Evolutionary conservation across 2,329 filamentous ascomycete species (phyloP).

Genomic region (Annulohypoxylon truncatum): DNA sequence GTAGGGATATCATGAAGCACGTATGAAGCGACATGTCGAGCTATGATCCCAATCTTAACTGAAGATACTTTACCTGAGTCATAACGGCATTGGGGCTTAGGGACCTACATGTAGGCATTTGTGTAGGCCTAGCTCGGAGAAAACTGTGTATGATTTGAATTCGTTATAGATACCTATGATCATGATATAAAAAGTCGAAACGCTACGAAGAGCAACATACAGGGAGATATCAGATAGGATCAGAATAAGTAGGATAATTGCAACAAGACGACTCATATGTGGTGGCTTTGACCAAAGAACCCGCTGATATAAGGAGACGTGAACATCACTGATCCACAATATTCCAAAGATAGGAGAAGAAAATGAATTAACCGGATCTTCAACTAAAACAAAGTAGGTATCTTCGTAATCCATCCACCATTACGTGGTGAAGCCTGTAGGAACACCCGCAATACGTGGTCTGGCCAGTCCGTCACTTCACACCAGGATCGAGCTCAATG

Average conservation of each 20-base stretch:
- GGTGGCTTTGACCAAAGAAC: background rate
- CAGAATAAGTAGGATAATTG: background rate
- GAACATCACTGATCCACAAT: background rate
- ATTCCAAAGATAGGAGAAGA: background rate
- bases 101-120: background rate
- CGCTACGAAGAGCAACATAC: background rate
- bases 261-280: background rate
- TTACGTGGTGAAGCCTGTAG: constrained; percentile 4
- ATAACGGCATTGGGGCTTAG: background rate
- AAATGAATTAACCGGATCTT: constrained; percentile 1
- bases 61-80: background rate
- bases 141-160: no score
- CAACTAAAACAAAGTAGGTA: constrained; percentile 30
- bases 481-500: background rate
- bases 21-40: background rate
- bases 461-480: background rate
- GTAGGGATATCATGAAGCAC: background rate
- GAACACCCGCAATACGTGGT: background rate
- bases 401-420: constrained; percentile 8
- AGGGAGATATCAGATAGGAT: background rate
- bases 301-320: background rate
- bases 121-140: background rate
- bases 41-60: background rate
- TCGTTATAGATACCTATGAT: background rate
- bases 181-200: background rate